Evolutionary conservation across 2,329 filamentous ascomycete genomes (phyloP), one percentile per base, ranked within the genome.

Genomic region (Nemania diffusa): DNA sequence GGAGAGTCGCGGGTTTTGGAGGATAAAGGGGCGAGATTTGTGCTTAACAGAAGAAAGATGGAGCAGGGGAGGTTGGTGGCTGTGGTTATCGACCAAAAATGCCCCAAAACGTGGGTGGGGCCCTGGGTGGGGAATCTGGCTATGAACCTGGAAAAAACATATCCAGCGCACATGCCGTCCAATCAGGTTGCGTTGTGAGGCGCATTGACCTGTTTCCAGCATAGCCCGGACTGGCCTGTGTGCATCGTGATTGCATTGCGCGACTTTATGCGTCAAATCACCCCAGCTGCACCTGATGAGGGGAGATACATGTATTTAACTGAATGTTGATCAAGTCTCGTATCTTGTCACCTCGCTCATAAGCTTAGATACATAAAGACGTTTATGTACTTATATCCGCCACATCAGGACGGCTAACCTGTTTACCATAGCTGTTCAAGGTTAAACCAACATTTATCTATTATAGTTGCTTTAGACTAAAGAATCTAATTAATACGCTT

Each of bases 1-100:
- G 70, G 65, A 68, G 67, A 66, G 68, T 65, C 59, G 72, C 71
- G 73, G 74, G 71, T 73, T 76, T 76, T 74, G 71, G 70, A 69
- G 65, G 64, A 71, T 75, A 76, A 75, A 74, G 74, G 74, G 74
- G 74, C 71, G 71, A 71, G 71, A 64, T 64, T 74, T 75, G 71
- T 74, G 74, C 71, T 74, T 75, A 75, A 74, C 70, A 66, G 72
- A 73, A 72, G 71, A 71, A 71, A 72, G 73, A 73, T 74, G 69
- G 73, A 69, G 69, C 62, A 57, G 62, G 60, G 62, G 65, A 69
- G 55, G 67, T 66, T 73, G 67, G 68, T 52, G 60, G 61, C 55
- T 64, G 22, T 55, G 50, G 42, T 40, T 42, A 53, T 48, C 24
- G 62, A 59, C 52, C 48, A 53, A 69, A 66, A 67, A 69, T 64